A percentile compares a stretch with the other conserved stretches of the same genome.
Evolutionary conservation across 176 grass and related monocot genomes (phyloP).

Genomic region (Hyparrhenia diplandra): DNA sequence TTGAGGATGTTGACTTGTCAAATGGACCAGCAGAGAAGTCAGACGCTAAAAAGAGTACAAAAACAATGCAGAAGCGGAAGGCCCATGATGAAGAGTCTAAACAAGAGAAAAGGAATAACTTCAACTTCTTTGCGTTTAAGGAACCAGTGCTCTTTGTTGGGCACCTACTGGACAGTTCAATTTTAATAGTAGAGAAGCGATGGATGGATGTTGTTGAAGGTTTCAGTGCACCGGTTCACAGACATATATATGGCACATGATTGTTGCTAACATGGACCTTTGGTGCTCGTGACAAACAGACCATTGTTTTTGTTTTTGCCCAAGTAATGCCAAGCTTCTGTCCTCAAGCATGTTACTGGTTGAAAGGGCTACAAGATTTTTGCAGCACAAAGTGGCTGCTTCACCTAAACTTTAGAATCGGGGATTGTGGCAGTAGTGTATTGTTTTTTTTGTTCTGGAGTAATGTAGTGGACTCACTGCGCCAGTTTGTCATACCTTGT

Average conservation of each 20-base stretch:
- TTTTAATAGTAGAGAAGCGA: slow-evolving; percentile 77
- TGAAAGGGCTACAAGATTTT: slow-evolving; percentile 3
- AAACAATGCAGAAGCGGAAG: slow-evolving; percentile 54
- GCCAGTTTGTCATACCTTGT: slow-evolving; percentile 25
- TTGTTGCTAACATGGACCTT: not conserved
- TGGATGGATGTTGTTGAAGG: slow-evolving; percentile 80
- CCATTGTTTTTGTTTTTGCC: not conserved
- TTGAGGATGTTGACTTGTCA: slow-evolving; percentile 39
- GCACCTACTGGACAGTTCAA: slow-evolving; percentile 65
- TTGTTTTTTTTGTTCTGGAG: not conserved
- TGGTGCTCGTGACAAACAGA: not conserved
- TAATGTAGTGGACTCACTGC: slow-evolving; percentile 21
- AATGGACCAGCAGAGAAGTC: slow-evolving; percentile 39
- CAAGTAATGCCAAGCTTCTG: not conserved
- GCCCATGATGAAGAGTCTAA: slow-evolving; percentile 40
- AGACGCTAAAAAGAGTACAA: slow-evolving; percentile 19
- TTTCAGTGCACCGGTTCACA: slow-evolving; percentile 63
- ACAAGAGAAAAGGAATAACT: slow-evolving; percentile 52
- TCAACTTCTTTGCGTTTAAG: slow-evolving; percentile 64
- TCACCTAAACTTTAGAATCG: not conserved
- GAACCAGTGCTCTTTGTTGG: slow-evolving; percentile 74
- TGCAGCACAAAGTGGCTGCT: slow-evolving; percentile 8
- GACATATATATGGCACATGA: slow-evolving; percentile 83
- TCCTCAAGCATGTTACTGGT: not conserved
- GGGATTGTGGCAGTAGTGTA: not conserved